Evolutionary conservation across 331 rosid species (phyloP), one percentile per base, ranked within the genome.

Genomic region (Quercus lobata): DNA sequence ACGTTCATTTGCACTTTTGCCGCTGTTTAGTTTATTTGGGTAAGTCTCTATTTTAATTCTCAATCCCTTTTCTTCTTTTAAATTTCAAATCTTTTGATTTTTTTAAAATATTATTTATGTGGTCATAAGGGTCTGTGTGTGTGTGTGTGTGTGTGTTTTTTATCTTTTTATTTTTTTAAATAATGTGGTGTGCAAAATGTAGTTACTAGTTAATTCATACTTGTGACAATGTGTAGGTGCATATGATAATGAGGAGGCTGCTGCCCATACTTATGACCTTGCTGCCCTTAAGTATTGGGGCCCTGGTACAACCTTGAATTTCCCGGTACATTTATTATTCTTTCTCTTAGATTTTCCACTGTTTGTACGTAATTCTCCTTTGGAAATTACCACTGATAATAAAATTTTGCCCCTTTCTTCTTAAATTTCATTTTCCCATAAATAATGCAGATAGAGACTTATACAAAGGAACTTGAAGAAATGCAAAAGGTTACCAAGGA

Each of bases 261-360:
- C 99, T 1, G 99, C 97, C 2, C 98, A 87, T 55, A 90, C 97
- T 29, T 93, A 96, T 54, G 99, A 96, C 78, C 98, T 96, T 24
- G 99, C 98, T 57, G 98, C 99, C 56, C 98, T 96, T 0, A 96
- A 93, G 62, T 93, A 96, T 68, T 93, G 99, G 99, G 98, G 99
- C 3, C 85, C 91, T 0, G 83, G 72, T 5, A 86, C 99, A 27
- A 87, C 81, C 41, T 83, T 96, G 84, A 96, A 96, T 87, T 91
- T 93, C 16, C 85, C 94, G 89, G 99, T 96, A 93, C 12, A 63
- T 55, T 68, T 69, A 41, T 69, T 71, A 57, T 22, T 17, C 5
- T 49, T 1, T 49, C 21, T 57, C 29, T 6, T 11, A 2, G 21
- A 11, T 27, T 18, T 16, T 63, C 37, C 18, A 5, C 5, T 27